Evolutionary conservation across 176 grass and related monocot genomes (phyloP), one percentile per base, ranked within the genome.

Genomic region (Themeda triandra): DNA sequence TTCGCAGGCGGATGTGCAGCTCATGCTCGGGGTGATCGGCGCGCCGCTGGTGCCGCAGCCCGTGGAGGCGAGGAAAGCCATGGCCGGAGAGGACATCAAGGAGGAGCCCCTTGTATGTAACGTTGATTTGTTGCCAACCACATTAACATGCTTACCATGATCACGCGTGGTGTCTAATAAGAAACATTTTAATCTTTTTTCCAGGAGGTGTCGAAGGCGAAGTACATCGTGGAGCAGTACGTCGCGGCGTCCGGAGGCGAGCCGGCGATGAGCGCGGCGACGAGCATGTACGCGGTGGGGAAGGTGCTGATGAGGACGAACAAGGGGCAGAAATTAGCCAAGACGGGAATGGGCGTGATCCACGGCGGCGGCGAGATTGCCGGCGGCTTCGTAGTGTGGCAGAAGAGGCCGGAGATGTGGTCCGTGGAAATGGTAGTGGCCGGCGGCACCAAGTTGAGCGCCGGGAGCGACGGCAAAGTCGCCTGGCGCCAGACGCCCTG

Each of bases 201-300:
- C 17, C 87, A 97, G 92, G 92, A 98, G 63, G 70, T 84, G 8
- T 88, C 88, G 0, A 94, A 86, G 78, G 92, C 95, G 13, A 93
- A 83, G 79, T 98, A 98, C 70, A 94, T 98, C 9, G 89, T 98
- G 71, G 86, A 94, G 86, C 95, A 98, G 85, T 98, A 98, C 76
- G 90, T 98, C 13, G 92, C 95, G 58, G 90, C 95, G 59, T 90
- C 92, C 0, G 92, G 92, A 1, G 92, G 95, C 29, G 92, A 94
- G 75, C 70, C 76, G 67, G 92, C 95, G 9, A 39, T 98, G 40
- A 84, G 84, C 64, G 84, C 87, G 2, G 92, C 92, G 53, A 78
- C 39, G 54, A 98, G 90, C 88, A 98, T 94, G 95, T 92, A 86
- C 46, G 95, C 90, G 13, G 84, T 94, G 84, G 95, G 95, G 30